phyloP scores from a whole-genome alignment of 1,139 yeast species.

The Yarrowia galli region DNA sequence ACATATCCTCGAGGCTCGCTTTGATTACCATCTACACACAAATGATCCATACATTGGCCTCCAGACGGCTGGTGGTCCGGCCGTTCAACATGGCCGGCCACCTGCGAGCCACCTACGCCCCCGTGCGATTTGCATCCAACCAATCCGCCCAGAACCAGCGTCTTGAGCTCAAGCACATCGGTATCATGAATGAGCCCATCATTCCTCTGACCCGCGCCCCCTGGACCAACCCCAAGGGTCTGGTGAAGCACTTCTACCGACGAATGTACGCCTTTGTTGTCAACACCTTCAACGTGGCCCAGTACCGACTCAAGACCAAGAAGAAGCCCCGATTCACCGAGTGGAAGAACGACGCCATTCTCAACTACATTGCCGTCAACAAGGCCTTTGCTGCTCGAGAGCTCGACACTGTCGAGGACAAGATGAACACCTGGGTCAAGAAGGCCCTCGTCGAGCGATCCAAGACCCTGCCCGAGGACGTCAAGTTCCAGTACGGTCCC shows the following conservation, averaged over 20 bases:
- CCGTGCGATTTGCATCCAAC: conserved; percentile 39
- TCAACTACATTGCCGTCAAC: conserved; percentile 68
- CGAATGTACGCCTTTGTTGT: conserved; percentile 63
- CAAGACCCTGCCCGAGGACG: conserved; percentile 63
- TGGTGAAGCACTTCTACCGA: conserved; percentile 51
- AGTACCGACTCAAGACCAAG: conserved; percentile 68
- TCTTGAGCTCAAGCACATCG: conserved; percentile 38
- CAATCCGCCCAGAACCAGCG: conserved; percentile 13
- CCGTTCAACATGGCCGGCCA: conserved; percentile 35
- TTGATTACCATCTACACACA: background rate
- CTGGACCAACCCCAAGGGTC: conserved; percentile 41
- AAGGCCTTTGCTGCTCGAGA: conserved; percentile 67
- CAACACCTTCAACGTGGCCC: conserved; percentile 66
- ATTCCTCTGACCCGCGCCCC: conserved; percentile 31
- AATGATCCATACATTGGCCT: conserved; percentile 31
- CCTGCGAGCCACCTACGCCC: conserved; percentile 37
- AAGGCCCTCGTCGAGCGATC: conserved; percentile 62
- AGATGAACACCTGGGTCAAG: conserved; percentile 67
- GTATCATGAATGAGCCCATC: conserved; percentile 36
- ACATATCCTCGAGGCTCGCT: background rate
- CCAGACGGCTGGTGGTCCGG: conserved; percentile 32
- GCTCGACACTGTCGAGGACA: conserved; percentile 55
- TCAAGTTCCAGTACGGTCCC: conserved; percentile 77
- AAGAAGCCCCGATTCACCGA: conserved; percentile 68
- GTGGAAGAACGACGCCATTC: conserved; percentile 79